Base-by-base conservation (phyloP, 2,329 filamentous ascomycete genomes). In the Colletotrichum navitas region DNA sequence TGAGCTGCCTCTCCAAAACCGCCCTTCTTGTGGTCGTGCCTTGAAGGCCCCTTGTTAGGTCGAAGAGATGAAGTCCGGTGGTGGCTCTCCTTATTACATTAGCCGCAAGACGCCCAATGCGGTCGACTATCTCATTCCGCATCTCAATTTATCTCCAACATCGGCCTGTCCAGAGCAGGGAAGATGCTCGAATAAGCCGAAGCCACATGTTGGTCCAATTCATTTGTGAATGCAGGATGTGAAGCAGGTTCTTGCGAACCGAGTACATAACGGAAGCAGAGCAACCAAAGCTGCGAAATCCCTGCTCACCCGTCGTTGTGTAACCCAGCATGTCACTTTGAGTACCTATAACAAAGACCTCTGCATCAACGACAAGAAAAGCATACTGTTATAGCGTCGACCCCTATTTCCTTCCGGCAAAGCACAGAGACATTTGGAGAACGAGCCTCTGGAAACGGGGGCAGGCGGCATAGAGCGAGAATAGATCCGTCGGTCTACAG, bases 121-220 rank as follows among this genome's bases (percentile, higher is more conserved):
- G 43, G 26, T 14, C 26, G 45, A 60, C 47, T 21, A 18, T 41
- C 45, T 39, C 34, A 41, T 68, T 63, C 52, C 52, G 54, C 45
- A 54, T 26, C 51, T n/a, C 45, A 63, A 68, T 71, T 16, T 63
- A 63, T 63, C 52, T 59, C 52, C 36, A 47, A 68, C 58, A 58
- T 14, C 64, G 58, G 65, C 64, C 52, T 36, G 29, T 36, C 43
- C 58, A 45, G 49, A 29, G 47, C 65, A 68, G 64, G 68, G 52
- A 64, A 51, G 41, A 26, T n/a, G 18, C 45, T 54, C 45, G n/a
- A 67, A 21, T 51, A 12, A 18, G 47, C 29, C 26, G 58, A 67
- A 51, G 63, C 49, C 52, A 68, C 34, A 5, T 63, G 68, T 68
- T 58, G 68, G 58, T 68, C 58, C 64, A 63, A 63, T 52, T 36